These are phyloP conservation scores for Sanghuangporus baumii DNA, from an alignment of 1,284 basidiomycete species.

Conservation along the genomic window DNA sequence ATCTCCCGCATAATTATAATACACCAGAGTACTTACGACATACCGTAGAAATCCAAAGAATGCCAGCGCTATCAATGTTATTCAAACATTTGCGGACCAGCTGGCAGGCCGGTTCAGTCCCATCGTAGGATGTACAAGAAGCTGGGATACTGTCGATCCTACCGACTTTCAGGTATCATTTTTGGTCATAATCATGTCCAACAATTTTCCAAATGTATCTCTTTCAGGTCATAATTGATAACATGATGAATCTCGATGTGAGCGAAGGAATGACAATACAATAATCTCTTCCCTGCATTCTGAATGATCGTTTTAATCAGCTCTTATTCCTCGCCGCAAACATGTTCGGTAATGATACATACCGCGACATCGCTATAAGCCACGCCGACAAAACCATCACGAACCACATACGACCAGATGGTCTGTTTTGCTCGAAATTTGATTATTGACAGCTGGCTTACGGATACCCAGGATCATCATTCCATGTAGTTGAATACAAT, in stretches of 20 bases:
- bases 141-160: conserved; percentile 53
- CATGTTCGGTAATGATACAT: conserved; percentile 52
- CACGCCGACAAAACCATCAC: conserved; percentile 63
- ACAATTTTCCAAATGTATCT: conserved; percentile 4
- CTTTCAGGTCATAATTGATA: conserved; percentile 62
- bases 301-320: conserved; percentile 18
- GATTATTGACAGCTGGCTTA: not conserved
- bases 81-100: conserved; percentile 34
- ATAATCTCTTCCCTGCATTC: not conserved
- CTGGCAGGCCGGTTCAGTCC: conserved; percentile 37
- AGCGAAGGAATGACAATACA: not conserved
- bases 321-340: conserved; percentile 50
- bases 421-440: conserved; percentile 27
- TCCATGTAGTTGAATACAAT: conserved; percentile 66
- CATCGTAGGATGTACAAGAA: conserved; percentile 40
- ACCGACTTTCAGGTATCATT: conserved; percentile 44
- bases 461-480: conserved; percentile 45
- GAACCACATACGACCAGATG: conserved; percentile 61
- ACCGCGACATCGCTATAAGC: conserved; percentile 51
- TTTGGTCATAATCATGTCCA: not conserved
- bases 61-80: conserved; percentile 30
- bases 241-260: conserved; percentile 71
- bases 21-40: not conserved
- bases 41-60: conserved; percentile 33
- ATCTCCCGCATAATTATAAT: not conserved